Base-by-base conservation (phyloP, 2,329 filamentous ascomycete species). In the Fusarium heterosporum region DNA sequence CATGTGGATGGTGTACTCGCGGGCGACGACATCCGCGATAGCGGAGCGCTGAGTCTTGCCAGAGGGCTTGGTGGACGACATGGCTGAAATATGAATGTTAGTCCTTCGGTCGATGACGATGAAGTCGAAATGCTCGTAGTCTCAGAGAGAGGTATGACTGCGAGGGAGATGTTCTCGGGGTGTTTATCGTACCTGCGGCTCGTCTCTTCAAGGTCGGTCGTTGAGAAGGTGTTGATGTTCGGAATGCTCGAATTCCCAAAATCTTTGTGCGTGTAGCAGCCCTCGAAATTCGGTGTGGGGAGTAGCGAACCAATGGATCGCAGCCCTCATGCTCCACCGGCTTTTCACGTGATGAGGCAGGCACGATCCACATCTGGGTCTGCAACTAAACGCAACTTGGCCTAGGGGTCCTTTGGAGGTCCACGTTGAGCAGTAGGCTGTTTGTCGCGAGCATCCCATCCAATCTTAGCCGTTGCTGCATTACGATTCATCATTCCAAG, bases 1-100 rank as follows among this genome's bases (percentile, higher is more conserved):
- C 78, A 99, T 87, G 90, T 99, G 95, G 87, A 99, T 98, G 84
- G 96, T 99, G 90, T 99, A 99, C 89, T 99, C 96, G 89, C 96
- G 93, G 79, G 96, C 91, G 83, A 99, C 95, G 81, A 99, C 96
- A 85, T 99, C 95, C 84, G 93, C 90, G 84, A 99, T 97, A 87
- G 96, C 96, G 84, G 93, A 97, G 82, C 94, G 93, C 84, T 88
- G 80, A 71, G 73, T 67, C 75, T 77, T 79, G 71, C 76, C 76
- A 61, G 77, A 68, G 70, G 76, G 73, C 77, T 79, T 80, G 77
- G 78, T 76, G 73, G 79, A 78, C 76, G 79, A 80, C 79, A 81
- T 82, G 78, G 79, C 79, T 80, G 73, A 54, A 54, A 59, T 61
- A 43, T 56, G 51, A 41, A 28, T 61, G 72, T 78, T 68, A 77